These are phyloP conservation scores for Cutaneotrichosporon arboriforme DNA, from an alignment of 1,284 basidiomycete species.

Conservation along the genomic window DNA sequence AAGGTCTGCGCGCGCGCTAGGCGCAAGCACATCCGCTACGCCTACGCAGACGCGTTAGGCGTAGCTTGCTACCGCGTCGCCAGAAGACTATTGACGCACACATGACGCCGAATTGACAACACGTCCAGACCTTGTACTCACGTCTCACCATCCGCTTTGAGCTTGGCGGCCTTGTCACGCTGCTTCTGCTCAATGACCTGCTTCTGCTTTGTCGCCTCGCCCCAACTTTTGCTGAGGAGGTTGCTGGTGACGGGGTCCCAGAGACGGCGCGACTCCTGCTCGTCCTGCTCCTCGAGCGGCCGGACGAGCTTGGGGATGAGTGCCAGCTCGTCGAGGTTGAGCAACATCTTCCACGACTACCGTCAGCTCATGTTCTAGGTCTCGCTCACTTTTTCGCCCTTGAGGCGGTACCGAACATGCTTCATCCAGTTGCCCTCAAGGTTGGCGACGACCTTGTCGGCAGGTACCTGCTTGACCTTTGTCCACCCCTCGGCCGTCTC, in stretches of 20 bases:
- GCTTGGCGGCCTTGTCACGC: conserved; percentile 73
- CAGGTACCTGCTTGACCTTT: conserved; percentile 83
- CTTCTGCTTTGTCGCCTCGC: conserved; percentile 82
- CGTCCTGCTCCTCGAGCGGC: conserved; percentile 70
- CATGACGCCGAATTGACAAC: background rate
- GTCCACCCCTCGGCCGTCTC: conserved; percentile 60
- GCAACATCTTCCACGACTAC: conserved; percentile 62
- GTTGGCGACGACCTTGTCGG: conserved; percentile 66
- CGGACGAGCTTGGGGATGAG: conserved; percentile 80
- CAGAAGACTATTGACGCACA: too few relatives aligned
- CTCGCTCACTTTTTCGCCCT: conserved; percentile 54
- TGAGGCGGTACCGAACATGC: conserved; percentile 71
- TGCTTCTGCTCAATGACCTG: conserved; percentile 81
- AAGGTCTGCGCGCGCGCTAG: too few relatives aligned
- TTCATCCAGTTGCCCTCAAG: conserved; percentile 88
- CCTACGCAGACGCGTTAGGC: too few relatives aligned
- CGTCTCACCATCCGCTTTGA: conserved; percentile 70
- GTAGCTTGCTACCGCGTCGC: too few relatives aligned
- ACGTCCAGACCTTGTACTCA: conserved; percentile 60
- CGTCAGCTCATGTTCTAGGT: background rate
- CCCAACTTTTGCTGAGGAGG: conserved; percentile 76
- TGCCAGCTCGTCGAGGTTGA: conserved; percentile 70
- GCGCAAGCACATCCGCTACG: too few relatives aligned
- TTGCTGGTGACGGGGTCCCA: conserved; percentile 80
- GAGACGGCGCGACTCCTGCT: conserved; percentile 75